Conservation (phyloP, 2,329 filamentous ascomycete genomes). For the Curvularia spicifera region DNA sequence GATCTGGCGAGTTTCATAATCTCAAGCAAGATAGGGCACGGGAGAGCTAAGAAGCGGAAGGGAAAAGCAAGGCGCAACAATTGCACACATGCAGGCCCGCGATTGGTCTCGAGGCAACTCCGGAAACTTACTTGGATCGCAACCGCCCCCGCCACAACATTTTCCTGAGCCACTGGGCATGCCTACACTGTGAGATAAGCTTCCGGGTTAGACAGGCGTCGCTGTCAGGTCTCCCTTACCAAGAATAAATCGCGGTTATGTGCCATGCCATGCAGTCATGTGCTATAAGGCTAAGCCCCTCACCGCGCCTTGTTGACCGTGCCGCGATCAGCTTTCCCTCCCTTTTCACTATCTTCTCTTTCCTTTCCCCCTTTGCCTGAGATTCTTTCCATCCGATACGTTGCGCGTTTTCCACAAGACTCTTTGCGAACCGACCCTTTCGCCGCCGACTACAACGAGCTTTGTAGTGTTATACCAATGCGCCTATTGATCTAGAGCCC, state of each 20-base stretch:
- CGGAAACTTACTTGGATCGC: neutral
- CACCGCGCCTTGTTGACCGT: neutral
- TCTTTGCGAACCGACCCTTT: neutral
- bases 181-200: conserved; percentile 8
- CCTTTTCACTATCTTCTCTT: neutral
- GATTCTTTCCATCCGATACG: neutral
- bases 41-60: neutral
- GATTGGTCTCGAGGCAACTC: neutral
- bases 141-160: neutral
- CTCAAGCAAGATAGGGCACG: neutral
- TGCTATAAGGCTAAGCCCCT: conserved; percentile 14
- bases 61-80: conserved; percentile 4
- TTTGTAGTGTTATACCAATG: conserved; percentile 10
- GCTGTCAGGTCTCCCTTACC: conserved; percentile 5
- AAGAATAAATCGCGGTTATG: neutral
- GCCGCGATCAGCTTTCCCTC: conserved; percentile 6
- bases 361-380: neutral
- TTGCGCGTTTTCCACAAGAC: neutral
- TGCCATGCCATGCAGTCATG: conserved; percentile 15
- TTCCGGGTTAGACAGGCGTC: neutral
- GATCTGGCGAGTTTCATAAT: conserved; percentile 4
- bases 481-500: conserved; percentile 5
- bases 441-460: conserved; percentile 1
- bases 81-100: neutral
- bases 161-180: neutral